Conservation (phyloP, 805 yeast genomes). For the Lachancea sp. region DNA sequence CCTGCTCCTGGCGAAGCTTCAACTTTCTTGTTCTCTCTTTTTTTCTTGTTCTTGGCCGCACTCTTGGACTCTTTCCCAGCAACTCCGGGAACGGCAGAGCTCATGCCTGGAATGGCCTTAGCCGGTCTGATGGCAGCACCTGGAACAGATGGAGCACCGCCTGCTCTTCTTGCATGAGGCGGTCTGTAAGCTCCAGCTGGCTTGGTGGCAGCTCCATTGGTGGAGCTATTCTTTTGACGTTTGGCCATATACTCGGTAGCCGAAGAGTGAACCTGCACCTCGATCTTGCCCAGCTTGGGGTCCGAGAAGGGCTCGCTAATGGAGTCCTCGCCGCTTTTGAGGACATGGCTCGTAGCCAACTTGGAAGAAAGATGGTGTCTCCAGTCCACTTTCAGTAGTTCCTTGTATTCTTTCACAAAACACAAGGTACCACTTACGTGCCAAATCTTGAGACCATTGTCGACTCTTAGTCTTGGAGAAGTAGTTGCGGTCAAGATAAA, state of each 20-base stretch:
- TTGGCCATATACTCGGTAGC: constrained; percentile 49
- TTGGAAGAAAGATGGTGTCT: constrained; percentile 42
- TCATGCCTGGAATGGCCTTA: constrained; percentile 30
- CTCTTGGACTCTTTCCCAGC: constrained; percentile 52
- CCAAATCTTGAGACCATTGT: constrained; percentile 92
- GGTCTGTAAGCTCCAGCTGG: constrained; percentile 93
- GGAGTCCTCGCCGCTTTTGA: constrained; percentile 20
- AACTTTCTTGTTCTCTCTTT: constrained; percentile 52
- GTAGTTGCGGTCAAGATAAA: constrained; percentile 93
- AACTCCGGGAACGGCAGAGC: constrained; percentile 40
- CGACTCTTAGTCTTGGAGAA: constrained; percentile 93
- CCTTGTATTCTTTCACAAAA: constrained; percentile 72
- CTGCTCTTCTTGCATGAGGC: constrained; percentile 74
- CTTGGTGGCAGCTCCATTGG: constrained; percentile 36
- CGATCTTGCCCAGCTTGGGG: constrained; percentile 42
- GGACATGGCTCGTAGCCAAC: constrained; percentile 30
- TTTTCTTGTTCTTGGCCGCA: constrained; percentile 69
- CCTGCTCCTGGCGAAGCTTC: constrained; percentile 19
- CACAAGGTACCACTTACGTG: constrained; percentile 80
- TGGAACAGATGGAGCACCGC: constrained; percentile 27
- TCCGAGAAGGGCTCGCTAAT: constrained; percentile 37
- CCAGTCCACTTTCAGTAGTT: constrained; percentile 80
- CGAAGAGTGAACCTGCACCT: constrained; percentile 64
- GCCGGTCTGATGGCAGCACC: constrained; percentile 26
- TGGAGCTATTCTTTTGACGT: constrained; percentile 32